A percentile compares a stretch with the other conserved stretches of the same genome.
These are phyloP conservation scores for Saccharomycopsis sp. DNA, from an alignment of 805 yeast genomes.

Conservation along the genomic window DNA sequence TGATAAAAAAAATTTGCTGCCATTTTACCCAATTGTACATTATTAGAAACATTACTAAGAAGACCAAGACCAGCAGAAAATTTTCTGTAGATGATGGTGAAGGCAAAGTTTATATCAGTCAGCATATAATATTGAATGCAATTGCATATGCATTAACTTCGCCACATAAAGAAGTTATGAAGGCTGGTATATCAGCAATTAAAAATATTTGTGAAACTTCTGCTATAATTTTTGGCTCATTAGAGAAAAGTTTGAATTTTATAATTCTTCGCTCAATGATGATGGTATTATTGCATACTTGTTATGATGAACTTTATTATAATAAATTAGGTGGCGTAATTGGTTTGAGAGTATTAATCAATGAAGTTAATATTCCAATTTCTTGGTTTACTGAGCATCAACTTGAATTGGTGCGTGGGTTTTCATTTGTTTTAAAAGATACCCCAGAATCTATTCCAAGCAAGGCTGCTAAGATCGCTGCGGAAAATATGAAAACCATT, in stretches of 20 bases:
- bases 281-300: conserved; percentile 78
- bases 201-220: conserved; percentile 48
- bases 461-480: conserved; percentile 66
- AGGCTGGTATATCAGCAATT: conserved; percentile 63
- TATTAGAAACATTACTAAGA: conserved; percentile 63
- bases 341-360: conserved; percentile 69
- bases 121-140: conserved; percentile 65
- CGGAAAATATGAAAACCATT: conserved; percentile 54
- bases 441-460: conserved; percentile 83
- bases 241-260: conserved; percentile 59
- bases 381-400: conserved; percentile 72
- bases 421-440: conserved; percentile 85
- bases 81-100: conserved; percentile 76
- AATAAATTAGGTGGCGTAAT: conserved; percentile 82
- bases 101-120: conserved; percentile 64
- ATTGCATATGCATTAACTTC: conserved; percentile 76
- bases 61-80: conserved; percentile 56
- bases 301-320: conserved; percentile 84
- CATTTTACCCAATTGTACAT: conserved; percentile 77
- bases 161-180: conserved; percentile 61
- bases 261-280: conserved; percentile 71
- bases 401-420: conserved; percentile 75
- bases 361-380: conserved; percentile 59
- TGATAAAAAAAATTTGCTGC: conserved; percentile 62
- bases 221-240: conserved; percentile 56